These are phyloP conservation scores for Fusarium temperatum DNA, from an alignment of 2,329 filamentous ascomycete genomes.

Conservation along the genomic window DNA sequence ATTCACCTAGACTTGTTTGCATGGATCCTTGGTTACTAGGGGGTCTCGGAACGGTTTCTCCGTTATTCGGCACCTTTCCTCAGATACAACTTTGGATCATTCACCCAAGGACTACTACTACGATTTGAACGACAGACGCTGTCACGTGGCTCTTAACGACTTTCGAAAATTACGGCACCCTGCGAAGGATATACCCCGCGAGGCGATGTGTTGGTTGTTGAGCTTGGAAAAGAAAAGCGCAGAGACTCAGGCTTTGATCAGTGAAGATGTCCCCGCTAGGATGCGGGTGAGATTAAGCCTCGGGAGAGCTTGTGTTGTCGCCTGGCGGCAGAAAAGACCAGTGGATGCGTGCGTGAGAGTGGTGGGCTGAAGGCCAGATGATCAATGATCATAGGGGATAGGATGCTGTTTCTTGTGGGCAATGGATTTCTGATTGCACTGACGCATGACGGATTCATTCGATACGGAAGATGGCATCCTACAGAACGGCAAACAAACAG, in stretches of 20 bases:
- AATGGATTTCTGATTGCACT: conserved; percentile 1
- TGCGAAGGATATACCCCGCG: conserved; percentile 55
- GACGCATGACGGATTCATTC: conserved; percentile 4
- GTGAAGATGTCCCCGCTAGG: conserved; percentile 29
- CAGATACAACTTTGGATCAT: conserved; percentile 47
- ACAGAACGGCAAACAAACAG: conserved; percentile 35
- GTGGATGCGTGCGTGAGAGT: conserved; percentile 46
- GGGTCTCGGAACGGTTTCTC: conserved; percentile 39
- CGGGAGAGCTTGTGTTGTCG: conserved; percentile 40
- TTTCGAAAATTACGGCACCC: conserved; percentile 49
- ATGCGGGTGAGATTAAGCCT: conserved; percentile 37
- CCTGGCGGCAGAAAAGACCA: conserved; percentile 38
- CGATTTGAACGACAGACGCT: conserved; percentile 49
- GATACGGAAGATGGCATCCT: conserved; percentile 29
- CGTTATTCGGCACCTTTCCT: conserved; percentile 43
- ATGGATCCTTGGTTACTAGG: conserved; percentile 44
- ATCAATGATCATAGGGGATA: conserved; percentile 40
- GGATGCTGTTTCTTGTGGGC: conserved; percentile 39
- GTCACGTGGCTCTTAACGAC: conserved; percentile 50
- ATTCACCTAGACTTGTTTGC: conserved; percentile 45
- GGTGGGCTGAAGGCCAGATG: conserved; percentile 47
- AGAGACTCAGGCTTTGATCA: conserved; percentile 41
- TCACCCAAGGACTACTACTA: conserved; percentile 46
- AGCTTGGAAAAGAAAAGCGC: conserved; percentile 46
- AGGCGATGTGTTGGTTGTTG: conserved; percentile 51